These are phyloP conservation scores for Phytophthora uliginosa DNA, from an alignment of 352 stramenopile genomes.

Conservation along the genomic window DNA sequence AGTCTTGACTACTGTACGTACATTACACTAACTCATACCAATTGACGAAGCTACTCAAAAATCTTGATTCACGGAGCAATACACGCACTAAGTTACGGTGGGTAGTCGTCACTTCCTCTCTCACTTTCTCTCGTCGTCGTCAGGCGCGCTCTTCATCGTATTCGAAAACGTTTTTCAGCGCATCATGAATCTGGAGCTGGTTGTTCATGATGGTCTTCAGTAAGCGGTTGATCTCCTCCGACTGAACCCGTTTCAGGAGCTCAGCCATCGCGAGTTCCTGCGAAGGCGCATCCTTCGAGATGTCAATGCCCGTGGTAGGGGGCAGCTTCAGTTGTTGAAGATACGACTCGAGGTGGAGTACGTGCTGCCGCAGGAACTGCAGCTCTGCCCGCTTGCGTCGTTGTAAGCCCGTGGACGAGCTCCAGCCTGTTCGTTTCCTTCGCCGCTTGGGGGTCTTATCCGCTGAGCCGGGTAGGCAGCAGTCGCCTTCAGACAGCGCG, in stretches of 20 bases:
- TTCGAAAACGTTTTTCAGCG: slow-evolving; percentile 20
- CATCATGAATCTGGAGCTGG: slow-evolving; percentile 21
- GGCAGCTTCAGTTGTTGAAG: slow-evolving; percentile 18
- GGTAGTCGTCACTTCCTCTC: no score
- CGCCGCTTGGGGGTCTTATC: background rate
- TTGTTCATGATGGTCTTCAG: slow-evolving; percentile 35
- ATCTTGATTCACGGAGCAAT: no score
- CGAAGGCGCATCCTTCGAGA: background rate
- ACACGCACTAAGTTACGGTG: no score
- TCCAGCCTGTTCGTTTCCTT: slow-evolving; percentile 11
- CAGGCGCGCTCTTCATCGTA: background rate
- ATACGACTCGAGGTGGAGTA: slow-evolving; percentile 22
- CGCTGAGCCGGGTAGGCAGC: no score
- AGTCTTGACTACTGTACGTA: no score
- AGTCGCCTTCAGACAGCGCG: no score
- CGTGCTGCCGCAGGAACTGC: slow-evolving; percentile 20
- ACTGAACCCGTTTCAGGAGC: slow-evolving; percentile 18
- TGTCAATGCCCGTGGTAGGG: background rate
- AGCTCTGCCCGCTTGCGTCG: slow-evolving; percentile 23
- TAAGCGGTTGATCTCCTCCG: slow-evolving; percentile 33
- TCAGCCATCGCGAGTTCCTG: slow-evolving; percentile 25
- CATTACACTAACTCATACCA: no score
- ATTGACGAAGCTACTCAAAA: no score
- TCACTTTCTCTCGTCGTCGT: no score
- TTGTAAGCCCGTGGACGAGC: slow-evolving; percentile 22